A percentile compares a stretch with the other conserved stretches of the same genome.
phyloP scores from a whole-genome alignment of 805 yeast species.

The Saccharomycopsis oosterbeekiorum region DNA sequence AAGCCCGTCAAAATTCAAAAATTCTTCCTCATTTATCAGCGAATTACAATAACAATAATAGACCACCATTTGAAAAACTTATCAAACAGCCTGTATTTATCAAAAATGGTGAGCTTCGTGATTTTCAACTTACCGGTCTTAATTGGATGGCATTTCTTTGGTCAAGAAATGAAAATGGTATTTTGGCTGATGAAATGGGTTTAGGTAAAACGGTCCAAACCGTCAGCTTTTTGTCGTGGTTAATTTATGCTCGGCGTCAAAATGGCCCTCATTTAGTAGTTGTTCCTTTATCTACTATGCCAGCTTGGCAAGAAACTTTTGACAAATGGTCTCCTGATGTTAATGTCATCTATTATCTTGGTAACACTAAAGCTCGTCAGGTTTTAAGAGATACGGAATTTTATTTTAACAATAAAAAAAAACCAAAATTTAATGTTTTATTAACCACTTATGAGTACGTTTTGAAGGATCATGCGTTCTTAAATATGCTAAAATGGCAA shows the following conservation, averaged over 20 bases:
- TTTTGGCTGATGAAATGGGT: slow-evolving; percentile 98
- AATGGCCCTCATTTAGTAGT: slow-evolving; percentile 96
- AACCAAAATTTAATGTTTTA: slow-evolving; percentile 83
- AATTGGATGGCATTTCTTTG: slow-evolving; percentile 99
- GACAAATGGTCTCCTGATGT: slow-evolving; percentile 97
- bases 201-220: slow-evolving; percentile 97
- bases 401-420: slow-evolving; percentile 50
- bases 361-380: slow-evolving; percentile 79
- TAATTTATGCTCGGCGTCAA: slow-evolving; percentile 88
- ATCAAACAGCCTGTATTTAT: slow-evolving; percentile 80
- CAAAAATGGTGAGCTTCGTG: slow-evolving; percentile 86
- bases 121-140: slow-evolving; percentile 94
- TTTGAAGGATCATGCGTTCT: slow-evolving; percentile 72
- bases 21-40: slow-evolving; percentile 77
- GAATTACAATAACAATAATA: slow-evolving; percentile 48
- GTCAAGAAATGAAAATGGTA: slow-evolving; percentile 96
- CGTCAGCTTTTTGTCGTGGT: slow-evolving; percentile 88
- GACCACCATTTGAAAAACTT: slow-evolving; percentile 88
- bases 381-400: slow-evolving; percentile 80
- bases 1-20: slow-evolving; percentile 71
- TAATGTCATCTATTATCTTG: slow-evolving; percentile 86
- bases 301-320: slow-evolving; percentile 99
- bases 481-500: slow-evolving; percentile 84
- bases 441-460: slow-evolving; percentile 95
- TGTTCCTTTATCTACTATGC: slow-evolving; percentile 91